Evolutionary conservation across 345 rosid genomes (phyloP).

Genomic region (Citrus unshiu): DNA sequence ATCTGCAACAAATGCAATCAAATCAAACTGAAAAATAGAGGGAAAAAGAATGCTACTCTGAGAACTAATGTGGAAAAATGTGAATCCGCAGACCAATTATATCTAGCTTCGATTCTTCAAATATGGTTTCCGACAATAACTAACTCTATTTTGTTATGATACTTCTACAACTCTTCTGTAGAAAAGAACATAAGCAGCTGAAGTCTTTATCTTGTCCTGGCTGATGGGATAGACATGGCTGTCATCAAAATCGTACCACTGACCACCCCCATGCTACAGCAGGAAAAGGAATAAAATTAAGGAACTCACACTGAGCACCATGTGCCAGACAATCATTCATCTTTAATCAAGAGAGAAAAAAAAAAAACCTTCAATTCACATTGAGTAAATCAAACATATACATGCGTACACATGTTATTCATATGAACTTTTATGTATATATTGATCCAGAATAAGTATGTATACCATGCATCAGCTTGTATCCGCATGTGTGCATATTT

Average conservation of each 20-base stretch:
- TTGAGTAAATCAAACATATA: background rate
- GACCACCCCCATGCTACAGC: conserved; percentile 81
- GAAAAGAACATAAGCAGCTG: conserved; percentile 96
- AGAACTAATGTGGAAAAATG: conserved; percentile 21
- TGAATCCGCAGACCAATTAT: conserved; percentile 15
- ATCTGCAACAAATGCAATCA: conserved; percentile 5
- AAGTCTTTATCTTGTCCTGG: conserved; percentile 83
- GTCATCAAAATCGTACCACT: conserved; percentile 95
- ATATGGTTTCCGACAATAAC: background rate
- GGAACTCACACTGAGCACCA: conserved; percentile 1
- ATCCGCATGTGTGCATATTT: background rate
- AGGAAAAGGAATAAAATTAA: conserved; percentile 10
- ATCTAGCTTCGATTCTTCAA: conserved; percentile 11
- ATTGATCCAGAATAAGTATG: background rate
- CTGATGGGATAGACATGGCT: conserved; percentile 67
- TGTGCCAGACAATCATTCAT: background rate
- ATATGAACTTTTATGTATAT: background rate
- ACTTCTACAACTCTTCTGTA: conserved; percentile 73
- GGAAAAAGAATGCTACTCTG: conserved; percentile 29
- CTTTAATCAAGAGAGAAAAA: background rate
- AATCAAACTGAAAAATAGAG: conserved; percentile 18
- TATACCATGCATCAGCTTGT: background rate
- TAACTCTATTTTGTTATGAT: conserved; percentile 14
- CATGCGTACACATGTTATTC: background rate
- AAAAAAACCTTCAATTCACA: background rate